Base-by-base conservation (phyloP, 2,329 filamentous ascomycete genomes). In the Stagonosporopsis cucurbitacearum region DNA sequence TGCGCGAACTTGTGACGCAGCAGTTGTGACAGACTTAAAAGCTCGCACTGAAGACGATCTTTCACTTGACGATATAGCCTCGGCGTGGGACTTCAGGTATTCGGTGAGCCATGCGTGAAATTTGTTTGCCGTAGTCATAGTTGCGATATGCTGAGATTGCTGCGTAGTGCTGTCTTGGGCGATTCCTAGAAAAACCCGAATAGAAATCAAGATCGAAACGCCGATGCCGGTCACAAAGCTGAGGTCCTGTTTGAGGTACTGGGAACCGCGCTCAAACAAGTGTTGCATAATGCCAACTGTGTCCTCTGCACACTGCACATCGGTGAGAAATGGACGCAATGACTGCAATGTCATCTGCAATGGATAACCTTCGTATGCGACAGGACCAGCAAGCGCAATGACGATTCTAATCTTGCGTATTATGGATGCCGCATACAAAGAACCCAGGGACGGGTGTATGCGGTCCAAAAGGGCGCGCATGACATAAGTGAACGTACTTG, bases 281-380 rank as follows among this genome's bases (percentile, higher is more conserved):
- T 96, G 97, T 72, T 92, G 89, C 57, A 90, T 87, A 30, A 99
- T 84, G 0, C 93, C 94, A 40, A 98, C 82, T 1, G 91, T 88
- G 77, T 99, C 95, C 69, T 96, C 91, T 9, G 93, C 90, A 74
- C 94, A 98, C 69, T 96, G 89, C 0, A 88, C 83, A 64, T 98
- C 89, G 1, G 88, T 88, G 6, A 98, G 80, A 63, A 92, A 96
- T 0, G 87, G 86, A 9, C 89, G 84, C 19, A 96, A 81, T 1
- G 90, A 88, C 66, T 92, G 90, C 1, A 99, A 81, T 0, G 96
- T 81, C 90, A 97, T 95, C 73, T 99, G 91, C 13, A 97, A 75
- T 11, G 92, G 90, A 69, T 98, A 98, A 0, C 89, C 90, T 36
- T 86, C 79, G 22, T 89, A 80, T n/a, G 90, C 90, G 46, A 87